Evolutionary conservation across 257 asterid genomes (phyloP).

Genomic region (Plantago major): DNA sequence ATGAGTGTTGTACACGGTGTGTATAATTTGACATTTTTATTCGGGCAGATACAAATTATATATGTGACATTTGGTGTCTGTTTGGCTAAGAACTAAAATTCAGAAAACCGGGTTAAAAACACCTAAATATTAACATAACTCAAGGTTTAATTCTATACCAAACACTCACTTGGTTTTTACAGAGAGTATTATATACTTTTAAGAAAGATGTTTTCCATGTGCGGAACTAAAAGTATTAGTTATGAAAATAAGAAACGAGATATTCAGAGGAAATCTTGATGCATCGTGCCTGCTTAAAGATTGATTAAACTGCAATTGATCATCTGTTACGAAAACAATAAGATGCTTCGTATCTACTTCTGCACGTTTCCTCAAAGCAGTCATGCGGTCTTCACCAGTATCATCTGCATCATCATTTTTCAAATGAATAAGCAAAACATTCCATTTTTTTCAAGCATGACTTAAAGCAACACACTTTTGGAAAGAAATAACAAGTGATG

Average conservation of each 20-base stretch:
- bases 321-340: slow-evolving; percentile 54
- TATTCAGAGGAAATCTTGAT: slow-evolving; percentile 10
- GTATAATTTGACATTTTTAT: no score
- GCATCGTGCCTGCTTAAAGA: slow-evolving; percentile 75
- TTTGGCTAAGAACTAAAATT: no score
- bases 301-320: slow-evolving; percentile 59
- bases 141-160: no score
- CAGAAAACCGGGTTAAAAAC: no score
- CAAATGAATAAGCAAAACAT: slow-evolving; percentile 7
- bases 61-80: no score
- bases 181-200: no score
- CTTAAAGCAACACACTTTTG: neutral
- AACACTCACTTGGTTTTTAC: no score
- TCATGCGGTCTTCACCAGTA: slow-evolving; percentile 86
- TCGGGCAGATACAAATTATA: no score
- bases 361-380: slow-evolving; percentile 87
- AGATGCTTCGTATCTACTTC: slow-evolving; percentile 78
- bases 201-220: no score
- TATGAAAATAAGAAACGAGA: neutral
- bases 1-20: no score
- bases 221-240: no score
- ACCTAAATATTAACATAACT: no score
- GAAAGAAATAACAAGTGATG: neutral
- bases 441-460: slow-evolving; percentile 8
- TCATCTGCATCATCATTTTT: slow-evolving; percentile 54